A percentile compares a stretch with the other conserved stretches of the same genome.
Conservation (phyloP, 1,284 basidiomycete genomes). For the Fistulinella staudtii region DNA sequence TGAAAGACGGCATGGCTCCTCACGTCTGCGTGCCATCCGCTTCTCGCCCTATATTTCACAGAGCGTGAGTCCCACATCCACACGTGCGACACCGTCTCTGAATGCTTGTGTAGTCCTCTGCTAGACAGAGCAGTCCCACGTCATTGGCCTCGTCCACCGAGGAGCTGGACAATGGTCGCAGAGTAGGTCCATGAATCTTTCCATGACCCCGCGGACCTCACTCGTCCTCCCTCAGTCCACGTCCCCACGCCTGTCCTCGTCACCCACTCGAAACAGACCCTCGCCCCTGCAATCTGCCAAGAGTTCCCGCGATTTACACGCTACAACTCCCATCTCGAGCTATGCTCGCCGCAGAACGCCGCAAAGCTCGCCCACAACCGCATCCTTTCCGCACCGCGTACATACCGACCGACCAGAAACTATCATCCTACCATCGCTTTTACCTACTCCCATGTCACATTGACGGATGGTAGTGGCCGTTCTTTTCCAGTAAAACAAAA, state of each 20-base stretch:
- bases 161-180: constrained; percentile 24
- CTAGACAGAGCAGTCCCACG: constrained; percentile 21
- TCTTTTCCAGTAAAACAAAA: neutral
- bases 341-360: constrained; percentile 75
- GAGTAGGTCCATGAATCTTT: constrained; percentile 22
- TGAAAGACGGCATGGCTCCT: constrained; percentile 27
- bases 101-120: constrained; percentile 17
- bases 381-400: constrained; percentile 49
- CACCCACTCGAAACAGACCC: constrained; percentile 33
- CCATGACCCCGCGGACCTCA: constrained; percentile 13
- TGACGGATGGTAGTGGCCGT: constrained; percentile 17
- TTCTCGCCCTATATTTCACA: constrained; percentile 63
- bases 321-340: constrained; percentile 66
- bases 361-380: constrained; percentile 63
- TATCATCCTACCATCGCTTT: constrained; percentile 31
- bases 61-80: constrained; percentile 41
- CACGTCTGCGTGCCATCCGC: constrained; percentile 43
- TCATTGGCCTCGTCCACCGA: constrained; percentile 19
- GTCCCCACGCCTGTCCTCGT: constrained; percentile 46
- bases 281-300: constrained; percentile 26
- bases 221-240: constrained; percentile 31
- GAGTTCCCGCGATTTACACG: constrained; percentile 37
- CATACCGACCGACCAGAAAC: constrained; percentile 34
- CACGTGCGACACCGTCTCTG: constrained; percentile 2
- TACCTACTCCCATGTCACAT: constrained; percentile 23